Evolutionary conservation across 257 asterid species (phyloP).

Genomic region (Petunia axillaris): DNA sequence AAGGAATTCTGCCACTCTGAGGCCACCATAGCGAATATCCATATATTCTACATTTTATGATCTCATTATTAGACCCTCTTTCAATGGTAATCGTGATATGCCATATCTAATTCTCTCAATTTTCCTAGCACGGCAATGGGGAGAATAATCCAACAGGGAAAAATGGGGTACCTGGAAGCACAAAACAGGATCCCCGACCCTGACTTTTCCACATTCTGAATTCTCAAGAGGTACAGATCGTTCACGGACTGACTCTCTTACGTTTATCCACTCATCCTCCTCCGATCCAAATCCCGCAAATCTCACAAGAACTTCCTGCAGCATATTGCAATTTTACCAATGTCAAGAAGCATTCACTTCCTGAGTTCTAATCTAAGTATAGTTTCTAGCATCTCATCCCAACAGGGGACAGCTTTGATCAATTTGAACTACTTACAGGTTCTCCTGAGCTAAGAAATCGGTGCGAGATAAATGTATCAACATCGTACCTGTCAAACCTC

Average conservation of each 20-base stretch:
- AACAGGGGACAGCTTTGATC: neutral
- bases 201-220: constrained; percentile 69
- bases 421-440: constrained; percentile 62
- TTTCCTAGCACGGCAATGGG: neutral
- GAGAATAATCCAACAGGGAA: neutral
- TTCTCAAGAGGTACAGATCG: constrained; percentile 80
- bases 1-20: constrained; percentile 12
- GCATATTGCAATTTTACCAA: constrained; percentile 31
- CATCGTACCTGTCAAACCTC: constrained; percentile 76
- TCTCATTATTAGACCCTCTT: constrained; percentile 16
- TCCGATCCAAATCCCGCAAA: constrained; percentile 77
- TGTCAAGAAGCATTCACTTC: constrained; percentile 17
- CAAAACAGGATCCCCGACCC: constrained; percentile 74
- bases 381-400: constrained; percentile 13
- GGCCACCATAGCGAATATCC: constrained; percentile 11
- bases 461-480: constrained; percentile 69
- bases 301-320: constrained; percentile 84
- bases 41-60: constrained; percentile 3
- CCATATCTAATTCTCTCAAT: constrained; percentile 1
- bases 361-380: neutral
- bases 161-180: constrained; percentile 78
- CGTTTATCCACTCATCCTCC: constrained; percentile 88
- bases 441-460: constrained; percentile 65
- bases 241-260: constrained; percentile 58
- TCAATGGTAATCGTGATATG: neutral